These are phyloP conservation scores for Ganoderma lucidum DNA, from an alignment of 1,284 basidiomycete genomes.

Conservation along the genomic window DNA sequence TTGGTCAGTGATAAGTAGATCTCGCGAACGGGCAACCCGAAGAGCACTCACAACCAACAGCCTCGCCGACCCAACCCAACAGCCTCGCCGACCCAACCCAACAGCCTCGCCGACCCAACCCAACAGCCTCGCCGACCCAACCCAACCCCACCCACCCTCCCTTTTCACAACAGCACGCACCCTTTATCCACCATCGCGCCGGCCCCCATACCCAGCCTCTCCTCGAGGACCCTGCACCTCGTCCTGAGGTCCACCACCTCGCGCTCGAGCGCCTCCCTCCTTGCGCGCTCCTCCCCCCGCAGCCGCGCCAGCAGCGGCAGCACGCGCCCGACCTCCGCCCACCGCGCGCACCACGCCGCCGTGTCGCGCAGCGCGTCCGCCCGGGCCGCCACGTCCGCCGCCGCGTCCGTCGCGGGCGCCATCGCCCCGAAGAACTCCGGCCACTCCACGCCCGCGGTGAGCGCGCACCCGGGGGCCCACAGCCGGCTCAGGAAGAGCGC, in stretches of 20 bases:
- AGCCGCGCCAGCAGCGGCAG: slow-evolving; percentile 58
- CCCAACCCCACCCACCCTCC: too few relatives aligned
- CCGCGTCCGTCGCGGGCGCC: slow-evolving; percentile 21
- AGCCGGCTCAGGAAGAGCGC: slow-evolving; percentile 64
- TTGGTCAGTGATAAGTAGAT: neutral
- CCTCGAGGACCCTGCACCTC: slow-evolving; percentile 54
- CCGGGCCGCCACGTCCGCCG: slow-evolving; percentile 25
- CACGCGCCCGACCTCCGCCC: slow-evolving; percentile 53
- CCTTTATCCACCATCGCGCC: slow-evolving; percentile 32
- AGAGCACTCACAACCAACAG: slow-evolving; percentile 2
- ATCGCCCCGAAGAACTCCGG: slow-evolving; percentile 30
- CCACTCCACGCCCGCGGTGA: slow-evolving; percentile 49
- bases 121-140: too few relatives aligned
- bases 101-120: neutral
- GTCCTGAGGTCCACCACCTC: slow-evolving; percentile 63
- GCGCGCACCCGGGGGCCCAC: slow-evolving; percentile 47
- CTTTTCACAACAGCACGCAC: slow-evolving; percentile 37
- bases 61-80: neutral
- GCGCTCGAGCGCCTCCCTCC: slow-evolving; percentile 48
- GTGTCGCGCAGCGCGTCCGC: slow-evolving; percentile 33
- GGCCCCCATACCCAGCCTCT: slow-evolving; percentile 38
- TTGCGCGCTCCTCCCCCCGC: slow-evolving; percentile 55
- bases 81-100: neutral
- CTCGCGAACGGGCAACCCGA: neutral
- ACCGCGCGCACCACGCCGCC: slow-evolving; percentile 46